These are phyloP conservation scores for Przewalskia tangutica DNA, from an alignment of 257 asterid genomes.

Conservation along the genomic window DNA sequence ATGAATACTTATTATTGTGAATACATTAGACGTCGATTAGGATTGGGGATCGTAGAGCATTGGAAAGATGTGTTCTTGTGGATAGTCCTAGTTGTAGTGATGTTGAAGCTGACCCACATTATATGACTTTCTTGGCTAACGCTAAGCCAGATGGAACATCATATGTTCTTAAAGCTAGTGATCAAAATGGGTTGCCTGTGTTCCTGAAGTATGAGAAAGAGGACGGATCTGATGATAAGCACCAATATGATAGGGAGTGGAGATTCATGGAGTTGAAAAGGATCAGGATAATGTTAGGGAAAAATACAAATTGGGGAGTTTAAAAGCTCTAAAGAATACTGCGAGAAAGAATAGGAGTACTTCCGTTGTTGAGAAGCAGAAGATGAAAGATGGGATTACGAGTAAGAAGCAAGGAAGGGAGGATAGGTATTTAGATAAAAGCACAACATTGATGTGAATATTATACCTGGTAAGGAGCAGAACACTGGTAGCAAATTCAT, in stretches of 20 bases:
- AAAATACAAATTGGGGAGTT: background rate
- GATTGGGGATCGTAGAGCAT: background rate
- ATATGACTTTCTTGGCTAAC: constrained; percentile 5
- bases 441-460: background rate
- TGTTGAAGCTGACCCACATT: constrained; percentile 14
- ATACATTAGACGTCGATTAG: background rate
- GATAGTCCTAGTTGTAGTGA: background rate
- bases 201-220: constrained; percentile 9
- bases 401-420: background rate
- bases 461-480: background rate
- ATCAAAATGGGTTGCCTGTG: constrained; percentile 1
- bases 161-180: constrained; percentile 6
- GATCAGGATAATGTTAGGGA: background rate
- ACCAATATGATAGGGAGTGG: no score
- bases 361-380: background rate
- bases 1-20: no score
- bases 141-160: constrained; percentile 3
- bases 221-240: no score
- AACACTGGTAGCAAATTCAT: background rate
- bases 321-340: background rate
- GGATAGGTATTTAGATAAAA: background rate
- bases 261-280: background rate
- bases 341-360: background rate
- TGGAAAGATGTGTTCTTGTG: background rate
- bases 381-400: background rate